phyloP scores from a whole-genome alignment of 2,329 filamentous ascomycete genomes.

The Botrytis medusae region DNA sequence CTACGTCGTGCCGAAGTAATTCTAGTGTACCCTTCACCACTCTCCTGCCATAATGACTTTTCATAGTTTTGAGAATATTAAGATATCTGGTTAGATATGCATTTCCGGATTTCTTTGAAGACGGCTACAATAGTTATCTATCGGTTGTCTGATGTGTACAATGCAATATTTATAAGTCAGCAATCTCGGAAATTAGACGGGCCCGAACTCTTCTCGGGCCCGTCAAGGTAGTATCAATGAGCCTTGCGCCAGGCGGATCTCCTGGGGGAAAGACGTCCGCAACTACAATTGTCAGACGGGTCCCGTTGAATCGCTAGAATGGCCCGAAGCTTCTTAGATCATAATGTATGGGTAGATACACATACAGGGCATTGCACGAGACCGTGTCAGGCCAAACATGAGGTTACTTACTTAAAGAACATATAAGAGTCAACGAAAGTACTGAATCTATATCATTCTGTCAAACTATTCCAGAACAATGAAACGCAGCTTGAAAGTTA shows the following conservation, averaged over 20 bases:
- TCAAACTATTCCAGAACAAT: background rate
- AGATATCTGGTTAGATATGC: background rate
- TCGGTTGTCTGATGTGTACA: background rate
- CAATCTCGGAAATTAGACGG: background rate
- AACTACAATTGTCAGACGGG: no score
- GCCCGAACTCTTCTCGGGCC: background rate
- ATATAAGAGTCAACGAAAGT: background rate
- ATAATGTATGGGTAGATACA: background rate
- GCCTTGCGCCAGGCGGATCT: background rate
- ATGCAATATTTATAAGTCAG: background rate
- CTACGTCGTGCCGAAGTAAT: background rate
- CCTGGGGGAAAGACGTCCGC: no score
- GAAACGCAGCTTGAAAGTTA: background rate
- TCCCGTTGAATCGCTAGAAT: background rate
- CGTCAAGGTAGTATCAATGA: background rate
- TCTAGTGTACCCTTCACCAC: background rate
- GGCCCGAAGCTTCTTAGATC: background rate
- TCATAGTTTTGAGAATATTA: background rate
- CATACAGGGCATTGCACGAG: background rate
- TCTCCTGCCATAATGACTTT: background rate
- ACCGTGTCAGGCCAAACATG: background rate
- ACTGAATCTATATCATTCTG: background rate
- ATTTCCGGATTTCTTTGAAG: background rate
- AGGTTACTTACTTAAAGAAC: background rate
- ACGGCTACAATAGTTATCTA: fast-evolving